phyloP scores from a whole-genome alignment of 306 rosid species.

The Begonia loranthoides region DNA sequence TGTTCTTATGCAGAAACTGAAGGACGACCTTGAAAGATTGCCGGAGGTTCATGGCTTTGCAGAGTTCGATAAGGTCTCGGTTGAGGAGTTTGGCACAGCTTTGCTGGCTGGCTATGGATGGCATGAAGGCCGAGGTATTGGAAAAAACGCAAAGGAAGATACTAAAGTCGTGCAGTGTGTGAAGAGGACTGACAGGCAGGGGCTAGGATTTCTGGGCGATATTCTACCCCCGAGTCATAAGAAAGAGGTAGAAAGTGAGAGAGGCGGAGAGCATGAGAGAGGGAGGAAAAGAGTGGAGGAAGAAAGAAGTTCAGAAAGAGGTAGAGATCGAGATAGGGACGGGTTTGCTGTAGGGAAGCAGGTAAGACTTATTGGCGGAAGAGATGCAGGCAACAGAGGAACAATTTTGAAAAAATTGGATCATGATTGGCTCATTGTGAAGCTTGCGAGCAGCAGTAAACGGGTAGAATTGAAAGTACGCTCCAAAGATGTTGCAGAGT shows the following conservation, averaged over 20 bases:
- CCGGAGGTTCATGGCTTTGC: conserved; percentile 60
- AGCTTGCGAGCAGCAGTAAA: conserved; percentile 18
- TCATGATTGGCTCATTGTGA: conserved; percentile 24
- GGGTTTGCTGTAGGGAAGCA: conserved; percentile 15
- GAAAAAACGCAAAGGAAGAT: conserved; percentile 59
- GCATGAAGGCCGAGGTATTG: conserved; percentile 74
- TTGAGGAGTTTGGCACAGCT: conserved; percentile 71
- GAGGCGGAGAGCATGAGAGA: conserved; percentile 3
- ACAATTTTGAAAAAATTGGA: conserved; percentile 25
- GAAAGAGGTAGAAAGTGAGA: conserved; percentile 3
- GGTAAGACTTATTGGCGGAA: conserved; percentile 48
- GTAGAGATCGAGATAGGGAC: conserved; percentile 6
- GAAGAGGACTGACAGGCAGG: conserved; percentile 43
- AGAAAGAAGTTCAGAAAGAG: neutral
- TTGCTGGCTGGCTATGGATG: conserved; percentile 81
- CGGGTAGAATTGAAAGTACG: conserved; percentile 22
- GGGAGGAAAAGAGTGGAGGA: conserved; percentile 2
- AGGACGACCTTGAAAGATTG: conserved; percentile 32
- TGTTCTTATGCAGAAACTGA: conserved; percentile 33
- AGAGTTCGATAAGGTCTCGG: conserved; percentile 56
- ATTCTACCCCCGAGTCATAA: conserved; percentile 1
- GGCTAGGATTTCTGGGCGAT: conserved; percentile 54
- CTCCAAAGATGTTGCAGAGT: conserved; percentile 28
- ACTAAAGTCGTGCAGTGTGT: conserved; percentile 36
- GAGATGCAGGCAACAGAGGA: conserved; percentile 45